Evolutionary conservation across 495 filamentous ascomycete genomes (phyloP), one percentile per base, ranked within the genome.

Genomic region (Penicillium nucicola): DNA sequence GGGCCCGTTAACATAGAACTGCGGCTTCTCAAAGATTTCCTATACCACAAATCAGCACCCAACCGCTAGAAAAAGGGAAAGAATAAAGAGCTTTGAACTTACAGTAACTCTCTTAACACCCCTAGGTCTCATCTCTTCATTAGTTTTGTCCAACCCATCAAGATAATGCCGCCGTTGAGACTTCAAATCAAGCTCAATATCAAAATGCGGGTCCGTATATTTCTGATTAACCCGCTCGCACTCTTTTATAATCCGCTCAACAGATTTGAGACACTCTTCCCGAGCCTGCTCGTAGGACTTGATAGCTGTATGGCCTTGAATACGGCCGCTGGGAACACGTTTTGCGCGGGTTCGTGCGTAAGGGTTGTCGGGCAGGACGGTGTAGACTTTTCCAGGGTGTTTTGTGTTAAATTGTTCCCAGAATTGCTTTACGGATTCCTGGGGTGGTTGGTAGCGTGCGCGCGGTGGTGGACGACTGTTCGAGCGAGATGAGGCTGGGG

Each of bases 161-260:
- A 90, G 72, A 58, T 78, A 87, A 67, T 87, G 71, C 48, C 78
- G 73, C 15, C 57, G 62, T 12, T 71, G 72, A 23, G 71, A 74
- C 72, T 89, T 88, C 45, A 92, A 71, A 61, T 95, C 91, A 45
- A 80, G 75, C 57, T 91, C 88, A 42, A 97, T 84, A 64, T 96
- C 89, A 62, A 96, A 96, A 66, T 92, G 84, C 20, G 85, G 81
- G 68, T 97, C 92, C 4, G 86, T 81, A 61, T 96, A 97, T 66
- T 92, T 95, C 62, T 90, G 85, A 65, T 97, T 96, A 50, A 93
- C 74, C 8, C 88, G 78, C 19, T 83, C 75, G 66, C 91, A 96
- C 67, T 96, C 90, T 53, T 77, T 83, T 8, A 86, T 81, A 59
- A 96, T 95, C 58, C 89, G 86, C 28, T 81, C 82, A 5, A 96